Evolutionary conservation across 1,139 yeast species (phyloP).

Genomic region (Saccharomyces hybrid): DNA sequence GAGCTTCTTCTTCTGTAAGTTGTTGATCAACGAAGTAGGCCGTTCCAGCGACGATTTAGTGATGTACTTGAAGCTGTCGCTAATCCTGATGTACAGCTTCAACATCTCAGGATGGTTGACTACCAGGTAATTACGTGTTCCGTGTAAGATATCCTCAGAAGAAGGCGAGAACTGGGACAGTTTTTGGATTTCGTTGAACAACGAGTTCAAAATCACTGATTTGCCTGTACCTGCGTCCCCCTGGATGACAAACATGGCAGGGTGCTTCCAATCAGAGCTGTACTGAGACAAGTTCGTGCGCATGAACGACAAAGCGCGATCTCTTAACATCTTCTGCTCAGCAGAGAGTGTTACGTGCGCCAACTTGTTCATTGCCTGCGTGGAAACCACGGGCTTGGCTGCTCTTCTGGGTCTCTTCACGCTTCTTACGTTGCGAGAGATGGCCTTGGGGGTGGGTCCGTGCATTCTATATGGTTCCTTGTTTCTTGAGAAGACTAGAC

Average conservation of each 20-base stretch:
- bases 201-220: constrained; percentile 60
- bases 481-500: no score
- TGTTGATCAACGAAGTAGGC: constrained; percentile 38
- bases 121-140: constrained; percentile 33
- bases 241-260: constrained; percentile 35
- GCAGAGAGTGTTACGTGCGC: constrained; percentile 32
- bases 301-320: constrained; percentile 27
- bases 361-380: constrained; percentile 30
- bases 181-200: constrained; percentile 55
- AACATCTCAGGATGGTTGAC: constrained; percentile 42
- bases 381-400: constrained; percentile 4
- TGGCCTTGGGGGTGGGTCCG: constrained; percentile 8
- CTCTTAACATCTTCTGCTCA: constrained; percentile 32
- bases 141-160: constrained; percentile 15
- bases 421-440: not conserved
- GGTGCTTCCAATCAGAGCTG: constrained; percentile 11
- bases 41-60: constrained; percentile 34
- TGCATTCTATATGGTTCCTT: not conserved
- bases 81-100: constrained; percentile 35
- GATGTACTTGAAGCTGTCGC: constrained; percentile 32
- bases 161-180: constrained; percentile 13
- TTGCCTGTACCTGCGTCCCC: constrained; percentile 53
- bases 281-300: constrained; percentile 19
- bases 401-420: constrained; percentile 7
- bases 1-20: constrained; percentile 19